These are phyloP conservation scores for Geotrichum europaeum DNA, from an alignment of 1,139 yeast species.

Conservation along the genomic window DNA sequence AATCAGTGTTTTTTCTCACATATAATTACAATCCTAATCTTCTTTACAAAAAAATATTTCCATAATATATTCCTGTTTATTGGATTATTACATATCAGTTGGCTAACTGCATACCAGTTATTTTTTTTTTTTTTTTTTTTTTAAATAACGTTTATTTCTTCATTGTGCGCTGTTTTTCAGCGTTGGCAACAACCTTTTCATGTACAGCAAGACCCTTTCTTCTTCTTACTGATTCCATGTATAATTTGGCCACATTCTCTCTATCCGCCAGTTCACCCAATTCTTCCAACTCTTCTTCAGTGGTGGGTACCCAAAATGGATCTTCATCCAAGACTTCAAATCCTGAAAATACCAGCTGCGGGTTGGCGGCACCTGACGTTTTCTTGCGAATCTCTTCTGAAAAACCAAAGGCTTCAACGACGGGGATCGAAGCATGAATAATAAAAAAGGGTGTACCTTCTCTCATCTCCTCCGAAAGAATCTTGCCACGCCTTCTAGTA, in stretches of 20 bases:
- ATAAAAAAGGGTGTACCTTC: conserved; percentile 97
- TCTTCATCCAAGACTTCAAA: conserved; percentile 76
- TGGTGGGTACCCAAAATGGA: conserved; percentile 99
- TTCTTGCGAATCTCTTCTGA: conserved; percentile 89
- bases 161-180: conserved; percentile 83
- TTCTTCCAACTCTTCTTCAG: conserved; percentile 92
- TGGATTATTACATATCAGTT: too few species aligned
- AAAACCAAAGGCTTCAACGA: conserved; percentile 93
- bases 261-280: conserved; percentile 89
- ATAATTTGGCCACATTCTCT: conserved; percentile 81
- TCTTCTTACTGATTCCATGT: conserved; percentile 75
- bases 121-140: not conserved
- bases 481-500: conserved; percentile 78
- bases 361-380: conserved; percentile 96
- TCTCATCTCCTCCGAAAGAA: conserved; percentile 88
- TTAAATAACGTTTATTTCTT: conserved; percentile 20
- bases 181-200: conserved; percentile 82
- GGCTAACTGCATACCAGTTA: not conserved
- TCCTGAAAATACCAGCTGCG: conserved; percentile 88
- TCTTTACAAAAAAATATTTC: too few species aligned
- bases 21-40: too few species aligned
- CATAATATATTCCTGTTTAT: too few species aligned
- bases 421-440: conserved; percentile 80
- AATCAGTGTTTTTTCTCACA: too few species aligned
- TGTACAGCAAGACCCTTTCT: conserved; percentile 88